A percentile compares a stretch with the other conserved stretches of the same genome.
Evolutionary conservation across 2,329 filamentous ascomycete species (phyloP).

Genomic region (Rhynchosporium graminicola): DNA sequence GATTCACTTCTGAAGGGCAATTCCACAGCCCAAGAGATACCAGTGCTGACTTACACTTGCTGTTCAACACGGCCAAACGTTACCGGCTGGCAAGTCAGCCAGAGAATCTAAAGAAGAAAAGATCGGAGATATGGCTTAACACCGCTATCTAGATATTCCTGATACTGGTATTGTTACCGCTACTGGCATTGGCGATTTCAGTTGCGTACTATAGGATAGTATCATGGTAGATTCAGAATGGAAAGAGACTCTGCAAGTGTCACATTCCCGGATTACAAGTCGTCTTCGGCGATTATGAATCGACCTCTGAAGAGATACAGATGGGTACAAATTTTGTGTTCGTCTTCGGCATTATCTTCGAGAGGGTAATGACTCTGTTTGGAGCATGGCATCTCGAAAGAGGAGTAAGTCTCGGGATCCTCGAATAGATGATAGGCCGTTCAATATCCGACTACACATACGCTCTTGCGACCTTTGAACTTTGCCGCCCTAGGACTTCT

Average conservation of each 20-base stretch:
- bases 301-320: background rate
- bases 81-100: background rate
- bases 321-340: conserved; percentile 9
- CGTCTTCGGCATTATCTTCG: conserved; percentile 24
- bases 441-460: conserved; percentile 4
- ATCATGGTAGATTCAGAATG: background rate
- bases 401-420: too few species aligned
- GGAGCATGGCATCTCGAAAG: conserved; percentile 24
- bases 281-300: too few species aligned
- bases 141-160: background rate
- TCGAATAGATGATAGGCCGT: conserved; percentile 29
- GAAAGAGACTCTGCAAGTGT: background rate
- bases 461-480: conserved; percentile 18
- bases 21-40: background rate
- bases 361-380: conserved; percentile 17
- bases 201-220: background rate
- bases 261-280: too few species aligned
- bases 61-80: background rate
- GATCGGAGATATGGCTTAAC: background rate
- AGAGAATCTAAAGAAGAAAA: background rate
- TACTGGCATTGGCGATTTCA: background rate
- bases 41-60: background rate
- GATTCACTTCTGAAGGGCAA: background rate
- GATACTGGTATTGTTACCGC: background rate
- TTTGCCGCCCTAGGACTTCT: conserved; percentile 19